A percentile compares a stretch with the other conserved stretches of the same genome.
phyloP scores from a whole-genome alignment of 1,139 yeast genomes.

The Sporopachydermia cereana region DNA sequence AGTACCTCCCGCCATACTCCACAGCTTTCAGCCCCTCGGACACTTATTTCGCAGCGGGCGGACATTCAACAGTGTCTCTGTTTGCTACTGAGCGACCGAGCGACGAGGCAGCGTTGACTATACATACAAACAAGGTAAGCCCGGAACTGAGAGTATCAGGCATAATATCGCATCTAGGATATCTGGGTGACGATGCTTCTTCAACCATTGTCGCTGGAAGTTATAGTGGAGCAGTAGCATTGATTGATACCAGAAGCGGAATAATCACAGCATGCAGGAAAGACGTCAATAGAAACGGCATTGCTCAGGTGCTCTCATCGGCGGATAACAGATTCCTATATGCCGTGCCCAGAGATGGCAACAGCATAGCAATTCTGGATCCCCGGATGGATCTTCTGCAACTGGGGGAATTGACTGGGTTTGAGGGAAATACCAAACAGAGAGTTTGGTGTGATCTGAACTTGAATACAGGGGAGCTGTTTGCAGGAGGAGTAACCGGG shows the following conservation, averaged over 20 bases:
- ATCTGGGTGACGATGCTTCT: slow-evolving; percentile 10
- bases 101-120: background rate
- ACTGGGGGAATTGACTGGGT: slow-evolving; percentile 12
- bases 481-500: slow-evolving; percentile 20
- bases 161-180: slow-evolving; percentile 10
- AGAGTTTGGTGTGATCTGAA: slow-evolving; percentile 17
- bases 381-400: slow-evolving; percentile 20
- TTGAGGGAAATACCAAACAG: slow-evolving; percentile 17
- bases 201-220: slow-evolving; percentile 11
- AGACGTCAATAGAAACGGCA: slow-evolving; percentile 18
- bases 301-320: slow-evolving; percentile 22
- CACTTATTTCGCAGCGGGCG: slow-evolving; percentile 8
- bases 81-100: slow-evolving; percentile 8
- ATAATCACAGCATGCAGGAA: slow-evolving; percentile 7
- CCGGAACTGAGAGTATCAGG: slow-evolving; percentile 7
- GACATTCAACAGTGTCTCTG: slow-evolving; percentile 8
- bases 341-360: slow-evolving; percentile 18
- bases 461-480: slow-evolving; percentile 16
- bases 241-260: slow-evolving; percentile 14
- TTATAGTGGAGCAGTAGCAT: slow-evolving; percentile 18
- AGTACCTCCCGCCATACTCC: slow-evolving; percentile 5
- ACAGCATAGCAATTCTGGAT: slow-evolving; percentile 19
- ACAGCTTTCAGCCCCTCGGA: slow-evolving; percentile 8
- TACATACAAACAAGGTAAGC: slow-evolving; percentile 7
- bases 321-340: slow-evolving; percentile 19